A percentile compares a stretch with the other conserved stretches of the same genome.
These are phyloP conservation scores for Kodamaea arcana DNA, from an alignment of 1,139 yeast genomes.

Conservation along the genomic window DNA sequence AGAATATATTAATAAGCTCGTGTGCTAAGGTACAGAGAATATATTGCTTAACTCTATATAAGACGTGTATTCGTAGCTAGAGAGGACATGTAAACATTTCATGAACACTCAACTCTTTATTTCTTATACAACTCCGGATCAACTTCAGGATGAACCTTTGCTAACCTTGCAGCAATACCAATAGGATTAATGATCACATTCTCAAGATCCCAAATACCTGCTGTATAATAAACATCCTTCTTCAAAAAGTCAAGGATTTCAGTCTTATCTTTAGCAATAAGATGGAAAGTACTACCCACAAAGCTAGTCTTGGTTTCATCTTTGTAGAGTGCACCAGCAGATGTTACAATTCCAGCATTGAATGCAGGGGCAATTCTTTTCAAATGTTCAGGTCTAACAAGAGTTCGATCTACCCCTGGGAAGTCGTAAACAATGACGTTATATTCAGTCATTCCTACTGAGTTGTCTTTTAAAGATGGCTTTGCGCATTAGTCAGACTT, in stretches of 20 bases:
- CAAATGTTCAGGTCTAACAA: constrained; percentile 57
- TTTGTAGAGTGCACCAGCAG: constrained; percentile 62
- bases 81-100: no score
- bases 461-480: no score
- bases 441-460: no score
- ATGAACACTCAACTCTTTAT: constrained; percentile 1
- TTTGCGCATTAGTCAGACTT: no score
- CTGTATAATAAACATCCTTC: constrained; percentile 56
- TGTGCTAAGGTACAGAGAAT: no score
- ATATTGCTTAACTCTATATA: no score
- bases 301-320: constrained; percentile 51
- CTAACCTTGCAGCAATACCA: constrained; percentile 17
- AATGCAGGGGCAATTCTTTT: constrained; percentile 49
- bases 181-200: constrained; percentile 57
- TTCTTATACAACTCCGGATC: constrained; percentile 10
- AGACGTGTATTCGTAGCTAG: no score
- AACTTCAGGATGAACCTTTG: constrained; percentile 11
- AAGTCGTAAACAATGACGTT: constrained; percentile 68
- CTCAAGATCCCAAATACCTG: constrained; percentile 76
- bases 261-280: constrained; percentile 59
- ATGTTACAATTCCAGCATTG: constrained; percentile 51
- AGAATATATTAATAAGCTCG: no score
- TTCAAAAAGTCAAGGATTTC: constrained; percentile 62
- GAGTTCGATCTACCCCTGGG: constrained; percentile 56
- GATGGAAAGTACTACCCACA: constrained; percentile 66